A percentile compares a stretch with the other conserved stretches of the same genome.
These are phyloP conservation scores for Knoxdaviesia proteae DNA, from an alignment of 2,329 filamentous ascomycete species.

Conservation along the genomic window DNA sequence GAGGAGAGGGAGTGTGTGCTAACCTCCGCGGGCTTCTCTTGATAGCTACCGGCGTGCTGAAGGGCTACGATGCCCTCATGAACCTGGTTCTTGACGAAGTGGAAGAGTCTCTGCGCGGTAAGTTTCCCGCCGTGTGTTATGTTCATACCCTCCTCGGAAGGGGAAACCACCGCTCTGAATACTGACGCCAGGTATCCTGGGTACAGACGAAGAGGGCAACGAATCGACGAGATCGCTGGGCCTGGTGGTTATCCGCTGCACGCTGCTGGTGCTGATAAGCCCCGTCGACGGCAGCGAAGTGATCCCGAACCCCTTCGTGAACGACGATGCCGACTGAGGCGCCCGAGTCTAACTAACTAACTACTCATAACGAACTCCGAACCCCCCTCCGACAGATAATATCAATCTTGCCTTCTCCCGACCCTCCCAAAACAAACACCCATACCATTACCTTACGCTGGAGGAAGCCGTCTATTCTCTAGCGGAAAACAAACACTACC, in stretches of 20 bases:
- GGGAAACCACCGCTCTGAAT: not conserved
- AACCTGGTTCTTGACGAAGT: conserved; percentile 93
- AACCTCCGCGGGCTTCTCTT: not conserved
- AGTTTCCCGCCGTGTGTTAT: conserved; percentile 7
- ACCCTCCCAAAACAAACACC: too few species aligned
- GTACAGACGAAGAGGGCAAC: conserved; percentile 80
- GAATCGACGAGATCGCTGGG: conserved; percentile 62
- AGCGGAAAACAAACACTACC: too few species aligned
- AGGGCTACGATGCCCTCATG: conserved; percentile 95
- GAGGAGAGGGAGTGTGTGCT: not conserved
- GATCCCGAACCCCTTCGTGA: conserved; percentile 72
- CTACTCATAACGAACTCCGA: too few species aligned
- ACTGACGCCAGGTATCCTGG: conserved; percentile 4
- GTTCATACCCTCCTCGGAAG: not conserved
- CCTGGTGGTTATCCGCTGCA: conserved; percentile 77
- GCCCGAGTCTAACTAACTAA: too few species aligned
- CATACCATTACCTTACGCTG: too few species aligned
- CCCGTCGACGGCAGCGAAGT: conserved; percentile 88
- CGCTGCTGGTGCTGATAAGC: conserved; percentile 77
- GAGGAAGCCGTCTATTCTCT: too few species aligned
- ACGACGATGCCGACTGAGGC: conserved; percentile 1
- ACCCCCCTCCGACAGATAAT: too few species aligned
- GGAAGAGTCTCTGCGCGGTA: conserved; percentile 74
- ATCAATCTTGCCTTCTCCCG: too few species aligned
- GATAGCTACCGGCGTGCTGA: conserved; percentile 67